Percentiles rank a stretch among this genome's conserved stretches.
phyloP scores from a whole-genome alignment of 2,329 filamentous ascomycete genomes.

The Lasiodiplodia hormozganensis region DNA sequence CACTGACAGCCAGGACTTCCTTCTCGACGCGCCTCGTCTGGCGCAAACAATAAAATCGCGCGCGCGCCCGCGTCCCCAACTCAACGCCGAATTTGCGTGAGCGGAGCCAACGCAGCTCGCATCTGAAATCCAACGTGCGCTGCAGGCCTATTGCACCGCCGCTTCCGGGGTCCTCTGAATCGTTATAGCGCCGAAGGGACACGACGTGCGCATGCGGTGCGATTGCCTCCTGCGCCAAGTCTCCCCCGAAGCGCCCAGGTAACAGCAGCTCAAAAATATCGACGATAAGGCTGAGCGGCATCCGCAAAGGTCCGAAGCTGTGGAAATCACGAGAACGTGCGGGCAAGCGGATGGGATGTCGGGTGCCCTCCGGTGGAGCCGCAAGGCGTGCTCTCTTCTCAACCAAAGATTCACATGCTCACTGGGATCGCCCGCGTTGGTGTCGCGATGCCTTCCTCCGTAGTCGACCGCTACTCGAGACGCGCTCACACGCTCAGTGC shows the following conservation, averaged over 20 bases:
- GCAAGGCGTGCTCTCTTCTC: neutral
- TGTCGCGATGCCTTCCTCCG: neutral
- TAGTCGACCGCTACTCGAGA: neutral
- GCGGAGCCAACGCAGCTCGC: constrained; percentile 10
- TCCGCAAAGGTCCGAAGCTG: neutral
- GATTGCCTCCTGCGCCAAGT: neutral
- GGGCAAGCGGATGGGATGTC: neutral
- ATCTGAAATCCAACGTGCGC: neutral
- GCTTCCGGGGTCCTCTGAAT: neutral
- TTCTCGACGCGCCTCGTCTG: neutral
- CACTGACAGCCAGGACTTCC: constrained; percentile 19
- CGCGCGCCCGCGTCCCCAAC: neutral
- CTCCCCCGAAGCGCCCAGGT: neutral
- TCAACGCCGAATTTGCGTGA: neutral
- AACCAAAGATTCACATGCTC: neutral
- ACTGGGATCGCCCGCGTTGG: neutral
- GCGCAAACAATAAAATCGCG: neutral
- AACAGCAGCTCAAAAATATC: neutral
- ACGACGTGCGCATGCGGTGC: neutral
- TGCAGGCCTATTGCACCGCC: neutral
- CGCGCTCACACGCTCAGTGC: no score
- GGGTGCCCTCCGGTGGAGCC: neutral
- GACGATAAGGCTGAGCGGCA: neutral
- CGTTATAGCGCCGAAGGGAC: neutral
- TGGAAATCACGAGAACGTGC: neutral